Base-by-base conservation (phyloP, 495 filamentous ascomycete genomes). In the Lepidopterella palustris region DNA sequence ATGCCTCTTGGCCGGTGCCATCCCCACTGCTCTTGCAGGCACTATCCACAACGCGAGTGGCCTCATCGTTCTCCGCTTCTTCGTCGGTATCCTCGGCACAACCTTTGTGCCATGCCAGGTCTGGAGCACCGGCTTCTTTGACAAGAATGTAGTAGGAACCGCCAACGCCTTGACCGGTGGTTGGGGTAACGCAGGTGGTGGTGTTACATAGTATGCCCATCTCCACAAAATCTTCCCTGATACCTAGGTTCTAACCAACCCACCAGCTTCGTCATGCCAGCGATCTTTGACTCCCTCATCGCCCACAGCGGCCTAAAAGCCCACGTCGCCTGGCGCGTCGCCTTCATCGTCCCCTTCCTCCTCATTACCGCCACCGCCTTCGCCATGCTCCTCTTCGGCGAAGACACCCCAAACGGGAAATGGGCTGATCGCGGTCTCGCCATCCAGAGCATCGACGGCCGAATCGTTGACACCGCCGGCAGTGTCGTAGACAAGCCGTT, bases 71-170 rank as follows among this genome's bases (percentile, higher is more conserved):
- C 77, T 92, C 55, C 85, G 92, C 39, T 96, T 97, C 76, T 97
- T 97, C 72, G 80, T 97, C 49, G 92, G 92, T 32, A 95, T 97
- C 54, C 80, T 97, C 0, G 92, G 92, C 21, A 90, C 86, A 0
- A 82, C 82, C 3, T 97, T 97, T 62, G 92, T 97, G 2, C 92
- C 92, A 2, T 97, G 92, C 72, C 92, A 96, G 64, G 92, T 97
- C 4, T 97, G 92, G 92, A 89, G 86, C 31, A 96, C 92, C 0
- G 91, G 87, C 0, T 97, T 92, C 78, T 96, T 93, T 67, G 92
- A 97, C 76, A 95, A 95, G 76, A 95, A 90, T 67, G 82, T 97
- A 23, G 89, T 97, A 18, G 92, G 92, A 25, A 89, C 89, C 5
- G 89, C 92, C 57, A 97, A 96, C 67, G 86, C 90, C 5, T 74